These are phyloP conservation scores for Nemania abortiva DNA, from an alignment of 2,329 filamentous ascomycete species.

Conservation along the genomic window DNA sequence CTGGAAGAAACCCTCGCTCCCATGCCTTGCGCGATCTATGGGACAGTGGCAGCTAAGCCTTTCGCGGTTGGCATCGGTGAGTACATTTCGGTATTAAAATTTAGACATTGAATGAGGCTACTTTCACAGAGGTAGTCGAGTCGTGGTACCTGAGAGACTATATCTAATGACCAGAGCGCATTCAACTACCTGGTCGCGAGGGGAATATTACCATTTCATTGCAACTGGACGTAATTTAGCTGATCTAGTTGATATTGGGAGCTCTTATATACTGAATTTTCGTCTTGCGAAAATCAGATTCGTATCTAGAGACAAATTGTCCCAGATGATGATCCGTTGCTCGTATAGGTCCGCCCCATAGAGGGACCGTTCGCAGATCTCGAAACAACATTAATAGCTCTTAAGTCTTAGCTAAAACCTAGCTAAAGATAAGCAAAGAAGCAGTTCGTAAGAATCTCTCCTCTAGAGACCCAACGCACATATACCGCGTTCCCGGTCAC, in stretches of 20 bases:
- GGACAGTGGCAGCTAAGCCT: slow-evolving; percentile 7
- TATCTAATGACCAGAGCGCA: too few relatives aligned
- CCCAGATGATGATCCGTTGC: background rate
- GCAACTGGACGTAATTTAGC: too few relatives aligned
- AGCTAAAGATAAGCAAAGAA: background rate
- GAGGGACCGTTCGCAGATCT: background rate
- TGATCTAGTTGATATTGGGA: too few relatives aligned
- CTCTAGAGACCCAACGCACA: too few relatives aligned
- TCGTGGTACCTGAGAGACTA: background rate
- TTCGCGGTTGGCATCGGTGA: background rate
- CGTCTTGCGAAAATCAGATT: background rate
- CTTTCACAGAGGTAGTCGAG: background rate
- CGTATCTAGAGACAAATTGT: background rate
- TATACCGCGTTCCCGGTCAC: background rate
- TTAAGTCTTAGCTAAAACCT: background rate
- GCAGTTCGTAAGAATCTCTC: background rate
- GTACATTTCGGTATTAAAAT: background rate
- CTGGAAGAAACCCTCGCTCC: background rate
- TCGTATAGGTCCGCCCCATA: background rate
- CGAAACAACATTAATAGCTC: background rate
- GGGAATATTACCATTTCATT: too few relatives aligned
- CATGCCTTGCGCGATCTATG: slow-evolving; percentile 15
- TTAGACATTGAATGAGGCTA: background rate
- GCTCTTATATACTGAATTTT: background rate
- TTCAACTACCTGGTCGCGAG: too few relatives aligned